These are phyloP conservation scores for Acacia crassicarpa DNA, from an alignment of 306 rosid species.

Conservation along the genomic window DNA sequence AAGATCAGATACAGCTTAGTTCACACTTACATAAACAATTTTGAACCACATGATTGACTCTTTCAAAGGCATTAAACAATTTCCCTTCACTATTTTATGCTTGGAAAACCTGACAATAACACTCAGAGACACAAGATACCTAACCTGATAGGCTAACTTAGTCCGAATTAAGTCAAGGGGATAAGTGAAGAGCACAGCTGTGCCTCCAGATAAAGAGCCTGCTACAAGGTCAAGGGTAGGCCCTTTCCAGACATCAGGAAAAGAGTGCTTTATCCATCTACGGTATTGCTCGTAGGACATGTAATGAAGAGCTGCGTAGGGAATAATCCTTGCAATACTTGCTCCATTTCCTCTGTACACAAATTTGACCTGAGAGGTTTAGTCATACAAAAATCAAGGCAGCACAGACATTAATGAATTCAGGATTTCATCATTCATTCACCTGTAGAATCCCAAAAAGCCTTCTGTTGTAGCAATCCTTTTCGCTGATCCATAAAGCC, in stretches of 20 bases:
- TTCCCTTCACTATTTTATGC: not conserved
- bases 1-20: slow-evolving; percentile 21
- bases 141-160: slow-evolving; percentile 93
- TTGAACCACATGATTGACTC: not conserved
- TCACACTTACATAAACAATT: not conserved
- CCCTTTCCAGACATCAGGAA: slow-evolving; percentile 72
- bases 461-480: slow-evolving; percentile 86
- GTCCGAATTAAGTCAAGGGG: slow-evolving; percentile 93
- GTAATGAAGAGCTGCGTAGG: slow-evolving; percentile 89
- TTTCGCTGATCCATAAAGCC: slow-evolving; percentile 58
- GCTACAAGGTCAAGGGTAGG: slow-evolving; percentile 94
- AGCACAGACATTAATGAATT: not conserved
- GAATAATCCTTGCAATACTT: slow-evolving; percentile 95
- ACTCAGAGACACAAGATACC: not conserved
- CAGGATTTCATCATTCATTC: slow-evolving; percentile 34
- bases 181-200: slow-evolving; percentile 87
- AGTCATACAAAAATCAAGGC: not conserved
- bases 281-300: slow-evolving; percentile 94
- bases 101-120: not conserved
- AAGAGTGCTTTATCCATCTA: slow-evolving; percentile 73
- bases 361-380: slow-evolving; percentile 12
- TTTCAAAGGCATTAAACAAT: not conserved
- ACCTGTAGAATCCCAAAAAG: slow-evolving; percentile 80
- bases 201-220: slow-evolving; percentile 94
- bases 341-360: slow-evolving; percentile 92